phyloP scores from a whole-genome alignment of 2,329 filamentous ascomycete genomes.

The Thelonectria blattea region DNA sequence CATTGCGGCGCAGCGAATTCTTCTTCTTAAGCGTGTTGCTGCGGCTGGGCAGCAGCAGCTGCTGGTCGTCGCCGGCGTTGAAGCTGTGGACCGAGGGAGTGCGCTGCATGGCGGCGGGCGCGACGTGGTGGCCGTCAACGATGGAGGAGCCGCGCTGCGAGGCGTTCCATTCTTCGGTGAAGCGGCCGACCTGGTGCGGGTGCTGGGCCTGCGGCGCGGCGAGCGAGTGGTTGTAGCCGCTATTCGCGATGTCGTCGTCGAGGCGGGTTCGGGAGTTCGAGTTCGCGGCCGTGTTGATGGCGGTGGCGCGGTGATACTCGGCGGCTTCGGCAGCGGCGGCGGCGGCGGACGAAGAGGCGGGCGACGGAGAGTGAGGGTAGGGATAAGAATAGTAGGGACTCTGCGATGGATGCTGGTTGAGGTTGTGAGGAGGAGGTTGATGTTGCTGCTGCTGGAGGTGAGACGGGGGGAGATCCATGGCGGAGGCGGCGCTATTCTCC shows the following conservation, averaged over 20 bases:
- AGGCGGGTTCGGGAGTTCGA: conserved; percentile 24
- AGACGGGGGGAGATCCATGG: conserved; percentile 41
- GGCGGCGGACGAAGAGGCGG: conserved; percentile 29
- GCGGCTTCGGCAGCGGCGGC: conserved; percentile 19
- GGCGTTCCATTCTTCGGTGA: conserved; percentile 75
- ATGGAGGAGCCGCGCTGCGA: conserved; percentile 71
- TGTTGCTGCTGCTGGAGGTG: conserved; percentile 26
- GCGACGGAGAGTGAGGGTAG: conserved; percentile 31
- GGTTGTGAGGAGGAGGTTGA: conserved; percentile 20
- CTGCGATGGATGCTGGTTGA: conserved; percentile 25
- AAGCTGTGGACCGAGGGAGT: conserved; percentile 65
- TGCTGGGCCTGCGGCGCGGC: conserved; percentile 31
- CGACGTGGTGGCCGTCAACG: conserved; percentile 52
- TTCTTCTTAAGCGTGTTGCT: conserved; percentile 89
- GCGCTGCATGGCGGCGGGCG: conserved; percentile 57
- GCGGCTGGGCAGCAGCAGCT: conserved; percentile 49
- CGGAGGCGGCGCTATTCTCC: conserved; percentile 38
- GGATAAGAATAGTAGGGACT: conserved; percentile 28
- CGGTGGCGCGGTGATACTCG: conserved; percentile 25
- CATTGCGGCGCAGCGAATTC: conserved; percentile 73
- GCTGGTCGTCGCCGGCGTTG: conserved; percentile 53
- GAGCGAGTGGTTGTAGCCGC: conserved; percentile 22
- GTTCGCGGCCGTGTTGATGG: conserved; percentile 28
- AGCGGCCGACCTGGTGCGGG: conserved; percentile 52
- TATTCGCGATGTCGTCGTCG: conserved; percentile 27